These are phyloP conservation scores for Fusarium clavum DNA, from an alignment of 2,329 filamentous ascomycete species.

Conservation along the genomic window DNA sequence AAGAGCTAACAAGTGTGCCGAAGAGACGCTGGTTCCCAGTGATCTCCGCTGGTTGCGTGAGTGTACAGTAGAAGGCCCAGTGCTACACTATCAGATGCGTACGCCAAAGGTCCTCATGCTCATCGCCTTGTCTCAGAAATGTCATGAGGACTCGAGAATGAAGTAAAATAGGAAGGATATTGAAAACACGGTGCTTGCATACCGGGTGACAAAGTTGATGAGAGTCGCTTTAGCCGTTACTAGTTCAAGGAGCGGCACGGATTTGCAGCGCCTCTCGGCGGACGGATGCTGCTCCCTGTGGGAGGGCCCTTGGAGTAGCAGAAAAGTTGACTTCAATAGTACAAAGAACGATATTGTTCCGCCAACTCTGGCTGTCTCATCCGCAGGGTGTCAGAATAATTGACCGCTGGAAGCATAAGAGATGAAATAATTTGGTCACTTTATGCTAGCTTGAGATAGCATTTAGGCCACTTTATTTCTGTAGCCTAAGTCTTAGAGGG, in stretches of 20 bases:
- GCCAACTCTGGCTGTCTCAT: background rate
- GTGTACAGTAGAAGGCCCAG: background rate
- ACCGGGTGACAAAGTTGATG: conserved; percentile 13
- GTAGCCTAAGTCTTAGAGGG: too few species aligned
- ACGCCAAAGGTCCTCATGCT: background rate
- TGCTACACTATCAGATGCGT: conserved; percentile 8
- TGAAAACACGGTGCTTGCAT: conserved; percentile 22
- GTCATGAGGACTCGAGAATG: conserved; percentile 13
- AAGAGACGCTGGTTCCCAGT: conserved; percentile 6
- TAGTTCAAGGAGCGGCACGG: conserved; percentile 31
- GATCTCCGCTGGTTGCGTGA: background rate
- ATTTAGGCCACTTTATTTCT: too few species aligned
- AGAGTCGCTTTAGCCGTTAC: conserved; percentile 24
- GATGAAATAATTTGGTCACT: too few species aligned
- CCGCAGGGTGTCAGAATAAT: too few species aligned
- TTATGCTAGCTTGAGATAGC: too few species aligned
- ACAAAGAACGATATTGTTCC: background rate
- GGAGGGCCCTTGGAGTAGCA: conserved; percentile 13
- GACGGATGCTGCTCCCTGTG: conserved; percentile 44
- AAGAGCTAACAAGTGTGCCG: conserved; percentile 23
- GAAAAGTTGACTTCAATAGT: background rate
- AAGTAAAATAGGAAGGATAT: conserved; percentile 1
- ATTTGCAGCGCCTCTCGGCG: conserved; percentile 28
- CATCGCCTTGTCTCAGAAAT: conserved; percentile 23
- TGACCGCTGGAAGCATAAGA: too few species aligned